Percentiles rank a stretch among this genome's conserved stretches.
phyloP scores from a whole-genome alignment of 495 filamentous ascomycete genomes.

The Cladorrhinum samala region DNA sequence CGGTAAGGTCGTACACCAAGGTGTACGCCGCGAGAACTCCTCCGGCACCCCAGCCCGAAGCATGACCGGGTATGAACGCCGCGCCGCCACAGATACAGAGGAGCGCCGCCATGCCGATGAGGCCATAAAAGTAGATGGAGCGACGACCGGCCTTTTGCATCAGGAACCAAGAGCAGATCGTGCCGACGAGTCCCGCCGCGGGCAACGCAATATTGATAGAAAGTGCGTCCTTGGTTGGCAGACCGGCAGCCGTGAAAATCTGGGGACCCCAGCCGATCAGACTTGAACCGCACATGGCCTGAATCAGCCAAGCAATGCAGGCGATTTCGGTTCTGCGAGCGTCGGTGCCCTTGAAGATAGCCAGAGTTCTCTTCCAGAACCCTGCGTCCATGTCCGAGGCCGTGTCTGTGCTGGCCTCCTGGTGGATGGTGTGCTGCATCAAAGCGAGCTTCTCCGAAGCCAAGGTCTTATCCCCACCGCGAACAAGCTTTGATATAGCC shows the following conservation, averaged over 20 bases:
- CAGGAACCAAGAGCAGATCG: conserved; percentile 46
- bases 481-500: conserved; percentile 51
- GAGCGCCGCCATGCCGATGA: conserved; percentile 34
- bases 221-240: conserved; percentile 45
- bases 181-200: conserved; percentile 47
- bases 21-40: conserved; percentile 48
- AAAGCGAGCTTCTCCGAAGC: conserved; percentile 57
- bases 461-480: conserved; percentile 42
- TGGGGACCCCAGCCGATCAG: conserved; percentile 66
- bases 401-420: conserved; percentile 43
- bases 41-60: conserved; percentile 42
- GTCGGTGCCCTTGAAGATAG: conserved; percentile 63
- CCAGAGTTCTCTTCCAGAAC: conserved; percentile 22
- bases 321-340: conserved; percentile 63
- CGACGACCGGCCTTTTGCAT: conserved; percentile 46
- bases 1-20: conserved; percentile 48
- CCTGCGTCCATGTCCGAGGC: conserved; percentile 38
- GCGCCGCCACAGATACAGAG: conserved; percentile 29
- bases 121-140: conserved; percentile 47
- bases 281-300: conserved; percentile 62
- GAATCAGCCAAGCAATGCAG: conserved; percentile 63
- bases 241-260: conserved; percentile 63
- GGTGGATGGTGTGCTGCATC: conserved; percentile 60
- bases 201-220: conserved; percentile 36
- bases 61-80: conserved; percentile 19